Base-by-base conservation (phyloP, 2,329 filamentous ascomycete genomes). In the Endoconidiophora laricicola region DNA sequence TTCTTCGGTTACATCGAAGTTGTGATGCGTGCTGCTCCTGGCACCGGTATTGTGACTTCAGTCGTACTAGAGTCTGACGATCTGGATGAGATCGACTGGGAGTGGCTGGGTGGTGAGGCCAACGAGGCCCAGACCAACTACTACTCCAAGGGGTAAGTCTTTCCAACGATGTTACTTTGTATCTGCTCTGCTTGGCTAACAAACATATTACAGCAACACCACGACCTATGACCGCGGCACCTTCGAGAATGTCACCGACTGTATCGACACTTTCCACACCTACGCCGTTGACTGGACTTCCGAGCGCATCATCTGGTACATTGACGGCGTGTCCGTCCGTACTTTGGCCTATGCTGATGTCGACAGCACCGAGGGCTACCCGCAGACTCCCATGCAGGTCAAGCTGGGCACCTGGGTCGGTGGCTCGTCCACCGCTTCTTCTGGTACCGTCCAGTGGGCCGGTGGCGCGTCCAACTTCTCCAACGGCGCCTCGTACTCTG, bases 71-170 rank as follows among this genome's bases (percentile, higher is more conserved):
- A 94, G 69, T 95, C 86, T 1, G 85, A 93, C 60, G 77, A 80
- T 60, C 72, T 93, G 18, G 87, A 94, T 62, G 87, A 94, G 71
- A 91, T 96, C 55, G 90, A 96, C 65, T 94, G 86, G 83, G 90
- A 96, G 66, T 94, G 86, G 82, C 73, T 96, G 52, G 91, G 90
- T 52, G 80, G 78, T 48, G 77, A 86, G 60, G 67, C 73, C 56
- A 65, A 70, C 24, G 72, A 90, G 62, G 87, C 88, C 29, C 90
- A 95, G 68, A 83, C 78, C 62, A 94, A 94, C 69, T 94, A 86
- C 69, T 85, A 83, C 65, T 76, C 78, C 67, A 83, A 85, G 69
- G 83, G 82, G 52, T 53, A 43, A 53, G 51, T 49, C 23, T 12
- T 36, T 37, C 18, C 9, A 7, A 3, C 12, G 22, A 18, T 22